These are phyloP conservation scores for Wickerhamomyces subpelliculosus DNA, from an alignment of 805 yeast genomes.

Conservation along the genomic window DNA sequence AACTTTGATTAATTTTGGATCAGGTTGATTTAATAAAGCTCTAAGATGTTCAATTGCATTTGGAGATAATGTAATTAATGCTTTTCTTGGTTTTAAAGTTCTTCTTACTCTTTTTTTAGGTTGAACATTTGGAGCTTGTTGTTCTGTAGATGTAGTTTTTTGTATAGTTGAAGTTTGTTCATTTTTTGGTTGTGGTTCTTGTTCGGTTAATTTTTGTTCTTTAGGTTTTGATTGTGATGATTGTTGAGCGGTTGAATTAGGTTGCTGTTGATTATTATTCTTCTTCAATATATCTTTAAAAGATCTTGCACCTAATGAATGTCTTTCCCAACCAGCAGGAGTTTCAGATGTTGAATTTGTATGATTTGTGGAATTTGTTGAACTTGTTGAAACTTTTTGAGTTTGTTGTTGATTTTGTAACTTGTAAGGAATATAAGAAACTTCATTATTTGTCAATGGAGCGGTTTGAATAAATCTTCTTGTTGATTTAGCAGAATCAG, in stretches of 20 bases:
- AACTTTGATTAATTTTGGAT: constrained; percentile 82
- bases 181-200: constrained; percentile 5
- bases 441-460: constrained; percentile 15
- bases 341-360: not conserved
- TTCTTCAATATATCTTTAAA: constrained; percentile 19
- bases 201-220: not conserved
- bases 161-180: constrained; percentile 1
- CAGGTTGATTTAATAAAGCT: constrained; percentile 66
- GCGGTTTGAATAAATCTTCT: constrained; percentile 26
- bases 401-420: constrained; percentile 2
- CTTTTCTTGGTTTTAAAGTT: constrained; percentile 78
- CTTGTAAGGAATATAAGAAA: constrained; percentile 14
- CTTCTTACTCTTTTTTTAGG: constrained; percentile 42
- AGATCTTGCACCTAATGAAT: constrained; percentile 20
- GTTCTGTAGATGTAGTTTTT: constrained; percentile 21
- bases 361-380: not conserved
- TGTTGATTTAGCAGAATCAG: constrained; percentile 9
- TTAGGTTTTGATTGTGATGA: constrained; percentile 4
- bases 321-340: constrained; percentile 18
- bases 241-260: constrained; percentile 1
- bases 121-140: constrained; percentile 17
- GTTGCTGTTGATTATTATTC: constrained; percentile 3
- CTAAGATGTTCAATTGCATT: constrained; percentile 69
- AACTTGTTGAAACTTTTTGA: constrained; percentile 3
- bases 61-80: constrained; percentile 75